These are phyloP conservation scores for Fonsecaea erecta DNA, from an alignment of 2,329 filamentous ascomycete genomes.

Conservation along the genomic window DNA sequence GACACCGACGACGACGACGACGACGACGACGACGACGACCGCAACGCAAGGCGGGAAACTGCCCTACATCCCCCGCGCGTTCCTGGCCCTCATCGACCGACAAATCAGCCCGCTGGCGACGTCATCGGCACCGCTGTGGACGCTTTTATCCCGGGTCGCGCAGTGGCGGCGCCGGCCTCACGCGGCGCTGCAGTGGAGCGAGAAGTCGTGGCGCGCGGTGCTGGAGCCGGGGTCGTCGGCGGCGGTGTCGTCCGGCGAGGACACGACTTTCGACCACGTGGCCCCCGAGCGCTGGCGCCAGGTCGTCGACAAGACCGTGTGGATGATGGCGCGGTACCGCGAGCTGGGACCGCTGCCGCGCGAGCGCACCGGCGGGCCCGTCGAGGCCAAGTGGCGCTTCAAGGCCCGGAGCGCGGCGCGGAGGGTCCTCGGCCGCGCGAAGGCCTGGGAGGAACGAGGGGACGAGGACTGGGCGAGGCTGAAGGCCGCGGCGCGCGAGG, in stretches of 20 bases:
- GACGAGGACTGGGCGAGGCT: slow-evolving; percentile 44
- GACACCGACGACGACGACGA: slow-evolving; percentile 43
- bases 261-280: slow-evolving; percentile 39
- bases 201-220: slow-evolving; percentile 81
- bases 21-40: slow-evolving; percentile 41
- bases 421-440: slow-evolving; percentile 80
- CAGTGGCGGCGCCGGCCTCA: slow-evolving; percentile 73
- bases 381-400: slow-evolving; percentile 82
- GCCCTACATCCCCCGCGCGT: slow-evolving; percentile 48
- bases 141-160: slow-evolving; percentile 71
- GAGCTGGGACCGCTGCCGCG: slow-evolving; percentile 65
- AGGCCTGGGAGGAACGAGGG: slow-evolving; percentile 74
- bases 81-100: slow-evolving; percentile 74
- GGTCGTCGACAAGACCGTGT: slow-evolving; percentile 77
- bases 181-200: slow-evolving; percentile 78
- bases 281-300: slow-evolving; percentile 69
- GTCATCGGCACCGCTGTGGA: slow-evolving; percentile 75
- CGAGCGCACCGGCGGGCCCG: slow-evolving; percentile 59
- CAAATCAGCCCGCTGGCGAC: slow-evolving; percentile 84
- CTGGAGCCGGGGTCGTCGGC: not conserved
- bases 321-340: slow-evolving; percentile 81
- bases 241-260: not conserved
- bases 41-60: slow-evolving; percentile 51
- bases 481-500: slow-evolving; percentile 20
- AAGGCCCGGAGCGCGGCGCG: slow-evolving; percentile 85